A percentile compares a stretch with the other conserved stretches of the same genome.
Evolutionary conservation across 2,329 filamentous ascomycete genomes (phyloP).

Genomic region (Coniochaeta hoffmannii): DNA sequence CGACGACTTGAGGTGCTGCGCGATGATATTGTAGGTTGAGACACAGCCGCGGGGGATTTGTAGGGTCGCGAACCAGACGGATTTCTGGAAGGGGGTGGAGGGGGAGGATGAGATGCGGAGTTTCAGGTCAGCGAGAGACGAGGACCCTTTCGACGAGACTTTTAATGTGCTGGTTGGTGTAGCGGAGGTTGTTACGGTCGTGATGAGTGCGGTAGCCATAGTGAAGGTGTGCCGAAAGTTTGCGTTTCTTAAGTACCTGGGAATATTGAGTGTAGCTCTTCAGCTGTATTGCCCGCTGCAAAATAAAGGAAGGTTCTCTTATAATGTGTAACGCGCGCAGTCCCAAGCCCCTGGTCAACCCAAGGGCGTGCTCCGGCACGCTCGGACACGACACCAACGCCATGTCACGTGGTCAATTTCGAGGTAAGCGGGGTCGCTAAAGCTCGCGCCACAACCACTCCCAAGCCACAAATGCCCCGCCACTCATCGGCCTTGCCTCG

Average conservation of each 20-base stretch:
- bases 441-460: neutral
- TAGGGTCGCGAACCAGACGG: constrained; percentile 64
- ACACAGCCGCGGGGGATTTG: constrained; percentile 70
- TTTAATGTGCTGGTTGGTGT: neutral
- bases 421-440: neutral
- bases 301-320: neutral
- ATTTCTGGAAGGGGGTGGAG: constrained; percentile 49
- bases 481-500: too few species aligned
- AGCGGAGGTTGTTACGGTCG: neutral
- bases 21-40: constrained; percentile 70
- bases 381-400: neutral
- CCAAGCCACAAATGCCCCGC: constrained; percentile 1
- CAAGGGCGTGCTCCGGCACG: neutral
- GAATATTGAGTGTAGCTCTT: neutral
- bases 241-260: neutral
- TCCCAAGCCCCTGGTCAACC: neutral
- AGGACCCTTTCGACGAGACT: neutral
- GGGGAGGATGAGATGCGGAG: constrained; percentile 23
- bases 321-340: neutral
- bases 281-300: neutral
- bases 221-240: neutral
- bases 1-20: constrained; percentile 60
- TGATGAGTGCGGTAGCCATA: neutral
- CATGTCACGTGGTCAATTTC: neutral
- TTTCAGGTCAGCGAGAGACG: neutral